phyloP scores from a whole-genome alignment of 495 filamentous ascomycete species.

The Aspergillus bertholletiae region DNA sequence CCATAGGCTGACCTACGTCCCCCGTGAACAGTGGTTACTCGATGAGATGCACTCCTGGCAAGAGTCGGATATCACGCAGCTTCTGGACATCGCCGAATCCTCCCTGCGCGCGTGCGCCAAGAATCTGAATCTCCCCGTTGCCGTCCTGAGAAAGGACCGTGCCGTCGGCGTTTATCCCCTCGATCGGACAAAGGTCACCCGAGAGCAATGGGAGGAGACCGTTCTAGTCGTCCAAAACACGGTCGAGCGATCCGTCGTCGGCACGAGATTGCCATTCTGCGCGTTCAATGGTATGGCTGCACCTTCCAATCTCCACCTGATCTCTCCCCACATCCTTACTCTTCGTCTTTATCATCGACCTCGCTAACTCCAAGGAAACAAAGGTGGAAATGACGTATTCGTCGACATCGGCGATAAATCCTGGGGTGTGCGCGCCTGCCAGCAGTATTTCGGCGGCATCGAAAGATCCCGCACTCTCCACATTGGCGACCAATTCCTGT shows the following conservation, averaged over 20 bases:
- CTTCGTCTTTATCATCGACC: no score
- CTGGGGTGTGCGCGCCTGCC: constrained; percentile 87
- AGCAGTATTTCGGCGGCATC: constrained; percentile 82
- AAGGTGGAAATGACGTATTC: constrained; percentile 89
- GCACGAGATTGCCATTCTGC: constrained; percentile 79
- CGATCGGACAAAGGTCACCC: constrained; percentile 58
- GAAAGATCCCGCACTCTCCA: constrained; percentile 67
- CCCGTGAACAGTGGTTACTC: constrained; percentile 72
- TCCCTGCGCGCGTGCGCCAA: constrained; percentile 75
- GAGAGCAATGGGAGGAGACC: constrained; percentile 93
- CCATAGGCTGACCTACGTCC: constrained; percentile 52
- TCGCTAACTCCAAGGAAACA: no score
- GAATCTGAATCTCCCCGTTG: constrained; percentile 72
- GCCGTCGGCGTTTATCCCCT: constrained; percentile 84
- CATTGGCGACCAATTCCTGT: constrained; percentile 94
- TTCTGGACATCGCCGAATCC: constrained; percentile 83
- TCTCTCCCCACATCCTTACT: background rate
- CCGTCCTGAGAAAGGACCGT: constrained; percentile 82
- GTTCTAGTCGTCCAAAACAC: constrained; percentile 91
- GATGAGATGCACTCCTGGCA: constrained; percentile 85
- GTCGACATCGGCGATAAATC: constrained; percentile 98
- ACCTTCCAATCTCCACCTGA: background rate
- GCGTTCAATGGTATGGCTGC: constrained; percentile 81
- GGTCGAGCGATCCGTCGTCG: constrained; percentile 73
- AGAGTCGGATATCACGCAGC: constrained; percentile 67